Evolutionary conservation across 2,329 filamentous ascomycete species (phyloP).

Genomic region (Fusarium metavorans): DNA sequence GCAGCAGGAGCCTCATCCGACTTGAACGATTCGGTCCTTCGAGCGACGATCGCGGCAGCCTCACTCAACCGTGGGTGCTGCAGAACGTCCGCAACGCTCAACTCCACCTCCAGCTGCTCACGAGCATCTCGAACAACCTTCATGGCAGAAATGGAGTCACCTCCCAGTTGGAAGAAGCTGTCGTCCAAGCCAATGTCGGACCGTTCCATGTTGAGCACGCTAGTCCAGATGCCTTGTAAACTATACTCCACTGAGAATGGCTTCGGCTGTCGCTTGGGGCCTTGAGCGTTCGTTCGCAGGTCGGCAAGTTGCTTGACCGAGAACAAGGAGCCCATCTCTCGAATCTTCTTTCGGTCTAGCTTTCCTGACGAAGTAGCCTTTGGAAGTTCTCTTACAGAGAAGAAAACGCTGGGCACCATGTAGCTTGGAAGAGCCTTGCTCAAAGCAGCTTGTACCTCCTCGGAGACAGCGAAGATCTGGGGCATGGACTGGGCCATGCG

Average conservation of each 20-base stretch:
- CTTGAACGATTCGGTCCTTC: not conserved
- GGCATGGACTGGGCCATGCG: not conserved
- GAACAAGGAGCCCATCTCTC: not conserved
- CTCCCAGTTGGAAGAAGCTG: constrained; percentile 50
- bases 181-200: constrained; percentile 59
- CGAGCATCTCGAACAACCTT: constrained; percentile 59
- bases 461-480: not conserved
- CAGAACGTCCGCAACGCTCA: constrained; percentile 51
- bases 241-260: not conserved
- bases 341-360: constrained; percentile 12
- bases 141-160: constrained; percentile 63
- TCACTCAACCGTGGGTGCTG: constrained; percentile 35
- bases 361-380: constrained; percentile 6
- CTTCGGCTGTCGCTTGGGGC: not conserved
- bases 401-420: not conserved
- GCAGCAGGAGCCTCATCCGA: not conserved
- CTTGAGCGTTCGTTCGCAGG: not conserved
- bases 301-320: not conserved
- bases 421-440: not conserved
- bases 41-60: not conserved
- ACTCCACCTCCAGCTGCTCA: constrained; percentile 51
- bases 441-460: not conserved
- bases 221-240: constrained; percentile 52
- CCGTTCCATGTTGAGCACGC: constrained; percentile 50
- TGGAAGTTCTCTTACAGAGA: not conserved